Base-by-base conservation (phyloP, 2,329 filamentous ascomycete species). In the Rhynchosporium graminicola region DNA sequence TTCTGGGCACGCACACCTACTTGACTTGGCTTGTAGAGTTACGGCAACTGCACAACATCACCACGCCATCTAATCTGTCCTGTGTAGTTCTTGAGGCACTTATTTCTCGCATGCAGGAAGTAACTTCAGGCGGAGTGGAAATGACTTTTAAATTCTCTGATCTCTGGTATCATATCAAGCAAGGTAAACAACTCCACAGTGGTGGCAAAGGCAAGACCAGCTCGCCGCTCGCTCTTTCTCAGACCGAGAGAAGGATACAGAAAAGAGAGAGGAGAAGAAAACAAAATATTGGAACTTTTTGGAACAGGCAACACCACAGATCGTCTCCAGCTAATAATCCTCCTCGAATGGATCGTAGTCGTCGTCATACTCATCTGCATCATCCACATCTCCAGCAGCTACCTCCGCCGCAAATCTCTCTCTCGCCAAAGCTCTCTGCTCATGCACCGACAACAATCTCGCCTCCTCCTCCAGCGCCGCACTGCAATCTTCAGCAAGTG, bases 331-430 rank as follows among this genome's bases (percentile, higher is more conserved):
- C 51, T 54, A 54, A 7, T 54, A 54, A 28, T 54, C 36, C 51
- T 42, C 51, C 12, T 28, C 51, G 13, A 13, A 42, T 15, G 51
- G 51, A 54, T 54, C 51, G 40, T 54, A 54, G 12, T 54, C 51
- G 8, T 54, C 20, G 4, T 36, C 51, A 42, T 54, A 54, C n/a
- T 40, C 20, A 7, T 54, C 51, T 38, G 20, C 51, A n/a, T 54
- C 33, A 9, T 42, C 36, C 9, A 54, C 20, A 20, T 13, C 9
- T 20, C 51, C 51, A 3, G 20, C 51, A 33, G 29, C 29, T 33
- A 7, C 28, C 20, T 54, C 51, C 36, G n/a, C 36, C 51, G 38
- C 51, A 26, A 54, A 50, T 28, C 12, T 33, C 47, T 50, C 47
- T 28, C 29, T 50, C 47, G 47, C 47, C 47, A 36, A 36, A 36